Base-by-base conservation (phyloP, 1,284 basidiomycete genomes). In the Puccinia horiana region DNA sequence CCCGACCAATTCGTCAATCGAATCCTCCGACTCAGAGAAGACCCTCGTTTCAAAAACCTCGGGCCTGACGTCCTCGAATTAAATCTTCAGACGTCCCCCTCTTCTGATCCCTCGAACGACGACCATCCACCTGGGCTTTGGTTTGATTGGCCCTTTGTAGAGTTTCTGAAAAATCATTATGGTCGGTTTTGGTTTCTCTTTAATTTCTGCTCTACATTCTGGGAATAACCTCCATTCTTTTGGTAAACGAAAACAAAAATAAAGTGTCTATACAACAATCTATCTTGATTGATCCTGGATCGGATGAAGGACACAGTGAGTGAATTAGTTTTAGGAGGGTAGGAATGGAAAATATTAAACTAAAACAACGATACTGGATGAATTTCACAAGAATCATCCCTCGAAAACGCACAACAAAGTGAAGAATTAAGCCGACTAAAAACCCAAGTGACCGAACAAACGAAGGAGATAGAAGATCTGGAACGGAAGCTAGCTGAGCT, bases 111-210 rank as follows among this genome's bases (percentile, higher is more conserved):
- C 3, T 86, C 86, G 18, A 84, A 85, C 26, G 85, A 85, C 29
- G 85, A 85, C 91, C 26, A 85, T 84, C 91, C 91, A n/a, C 23
- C 72, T 56, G 96, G 96, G 86, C 89, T 98, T 47, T 99, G 96
- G 96, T 94, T 99, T 86, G 95, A 98, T 86, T 98, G 95, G 94
- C 91, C 92, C 1, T 99, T 98, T 88, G 92, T 98, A n/a, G 96
- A 99, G 87, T 99, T 98, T 86, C 96, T 95, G 93, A 98, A 98
- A 88, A 94, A 94, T 77, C 95, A 96, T 86, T 96, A 95, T 85
- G 94, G 95, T 96, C 85, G 86, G 93, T 89, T 42, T 54, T 81
- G 29, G 78, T 47, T 37, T 18, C 8, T 37, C 37, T 40, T 37
- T n/a, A 47, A 37, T 73, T 42, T 44, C 44, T 52, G n/a, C 35